A percentile compares a stretch with the other conserved stretches of the same genome.
Evolutionary conservation across 306 rosid species (phyloP).

Genomic region (Prunus mongolica): DNA sequence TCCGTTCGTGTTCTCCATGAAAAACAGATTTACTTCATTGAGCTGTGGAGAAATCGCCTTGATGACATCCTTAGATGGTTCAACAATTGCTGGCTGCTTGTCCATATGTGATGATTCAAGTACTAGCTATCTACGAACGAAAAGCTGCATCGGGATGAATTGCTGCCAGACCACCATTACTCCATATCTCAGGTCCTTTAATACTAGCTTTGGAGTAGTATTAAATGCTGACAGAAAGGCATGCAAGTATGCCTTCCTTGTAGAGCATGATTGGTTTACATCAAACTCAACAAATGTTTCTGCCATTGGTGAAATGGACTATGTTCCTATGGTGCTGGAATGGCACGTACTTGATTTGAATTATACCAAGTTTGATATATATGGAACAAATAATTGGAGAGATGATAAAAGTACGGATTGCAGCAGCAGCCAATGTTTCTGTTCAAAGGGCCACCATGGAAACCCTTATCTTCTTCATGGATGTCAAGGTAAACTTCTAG

Average conservation of each 20-base stretch:
- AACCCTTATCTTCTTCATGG: conserved; percentile 4
- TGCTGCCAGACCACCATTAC: conserved; percentile 22
- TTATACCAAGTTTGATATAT: too few relatives aligned
- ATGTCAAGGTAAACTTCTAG: conserved; percentile 3
- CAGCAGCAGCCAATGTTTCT: not conserved
- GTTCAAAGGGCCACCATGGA: not conserved
- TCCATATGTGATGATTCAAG: not conserved
- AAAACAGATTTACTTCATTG: not conserved
- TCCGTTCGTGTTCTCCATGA: not conserved
- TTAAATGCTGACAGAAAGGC: not conserved
- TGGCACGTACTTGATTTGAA: not conserved
- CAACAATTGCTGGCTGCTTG: not conserved
- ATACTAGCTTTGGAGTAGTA: not conserved
- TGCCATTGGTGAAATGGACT: not conserved
- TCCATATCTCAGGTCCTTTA: not conserved
- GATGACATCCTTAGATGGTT: not conserved
- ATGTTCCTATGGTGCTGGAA: not conserved
- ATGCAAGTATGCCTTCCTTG: conserved; percentile 12
- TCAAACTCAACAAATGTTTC: not conserved
- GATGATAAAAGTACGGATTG: not conserved
- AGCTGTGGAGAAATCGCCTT: not conserved
- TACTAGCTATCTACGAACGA: too few relatives aligned
- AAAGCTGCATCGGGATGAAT: conserved; percentile 2
- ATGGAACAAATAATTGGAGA: too few relatives aligned
- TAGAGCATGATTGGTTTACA: not conserved